phyloP scores from a whole-genome alignment of 768 basidiomycete genomes.

The Botryobasidium botryosum region DNA sequence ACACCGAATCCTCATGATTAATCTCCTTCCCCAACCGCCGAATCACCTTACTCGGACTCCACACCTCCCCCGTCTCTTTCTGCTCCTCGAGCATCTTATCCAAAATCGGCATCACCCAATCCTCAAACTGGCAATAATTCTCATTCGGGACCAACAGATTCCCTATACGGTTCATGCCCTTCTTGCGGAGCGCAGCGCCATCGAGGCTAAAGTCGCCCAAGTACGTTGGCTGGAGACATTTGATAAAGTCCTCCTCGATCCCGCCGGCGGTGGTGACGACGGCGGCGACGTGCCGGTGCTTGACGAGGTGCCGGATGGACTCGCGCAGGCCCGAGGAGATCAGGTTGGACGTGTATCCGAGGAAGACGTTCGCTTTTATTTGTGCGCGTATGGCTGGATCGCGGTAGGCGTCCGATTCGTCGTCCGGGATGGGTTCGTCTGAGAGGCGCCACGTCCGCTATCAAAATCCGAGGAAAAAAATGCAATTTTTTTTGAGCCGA shows the following conservation, averaged over 20 bases:
- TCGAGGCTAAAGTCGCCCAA: conserved; percentile 85
- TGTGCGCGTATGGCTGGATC: conserved; percentile 42
- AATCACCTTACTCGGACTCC: conserved; percentile 94
- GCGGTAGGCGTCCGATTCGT: conserved; percentile 51
- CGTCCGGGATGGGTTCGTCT: conserved; percentile 55
- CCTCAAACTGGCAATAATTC: conserved; percentile 98
- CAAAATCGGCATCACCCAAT: conserved; percentile 94
- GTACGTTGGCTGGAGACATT: conserved; percentile 94
- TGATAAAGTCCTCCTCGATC: conserved; percentile 98
- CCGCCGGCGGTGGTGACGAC: conserved; percentile 97
- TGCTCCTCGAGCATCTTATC: conserved; percentile 85
- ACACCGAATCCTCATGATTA: conserved; percentile 89
- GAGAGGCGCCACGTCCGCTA: conserved; percentile 83
- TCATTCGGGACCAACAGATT: conserved; percentile 95
- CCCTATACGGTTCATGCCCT: conserved; percentile 94
- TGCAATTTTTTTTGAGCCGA: no score
- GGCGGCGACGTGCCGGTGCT: conserved; percentile 75
- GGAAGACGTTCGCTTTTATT: conserved; percentile 75
- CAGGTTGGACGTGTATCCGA: conserved; percentile 96
- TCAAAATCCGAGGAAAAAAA: no score
- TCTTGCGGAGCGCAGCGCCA: conserved; percentile 68
- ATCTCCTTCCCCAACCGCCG: conserved; percentile 92
- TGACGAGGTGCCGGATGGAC: conserved; percentile 78
- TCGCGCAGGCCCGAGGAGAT: conserved; percentile 96
- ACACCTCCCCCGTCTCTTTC: conserved; percentile 43